Conservation (phyloP, 2,329 filamentous ascomycete species). For the Neofusicoccum sp. region DNA sequence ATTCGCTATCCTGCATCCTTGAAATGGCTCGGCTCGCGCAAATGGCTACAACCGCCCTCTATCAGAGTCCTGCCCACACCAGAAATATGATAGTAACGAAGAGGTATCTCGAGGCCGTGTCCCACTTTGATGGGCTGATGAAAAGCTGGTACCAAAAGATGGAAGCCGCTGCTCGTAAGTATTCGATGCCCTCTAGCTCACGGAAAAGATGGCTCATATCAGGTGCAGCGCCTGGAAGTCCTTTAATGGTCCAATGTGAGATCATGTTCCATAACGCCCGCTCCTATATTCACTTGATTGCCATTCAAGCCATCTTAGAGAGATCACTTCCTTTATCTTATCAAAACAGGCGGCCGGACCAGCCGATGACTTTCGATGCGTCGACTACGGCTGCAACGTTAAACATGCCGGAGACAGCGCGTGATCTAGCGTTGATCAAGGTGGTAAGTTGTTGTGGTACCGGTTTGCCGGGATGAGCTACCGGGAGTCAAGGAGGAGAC, state of each 20-base stretch:
- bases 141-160: neutral
- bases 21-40: neutral
- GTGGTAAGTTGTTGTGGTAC: neutral
- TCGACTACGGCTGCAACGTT: neutral
- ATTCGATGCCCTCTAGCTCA: neutral
- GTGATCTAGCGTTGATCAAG: slow-evolving; percentile 13
- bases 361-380: neutral
- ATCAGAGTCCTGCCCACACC: slow-evolving; percentile 2
- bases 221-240: neutral
- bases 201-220: neutral
- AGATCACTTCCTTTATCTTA: slow-evolving; percentile 8
- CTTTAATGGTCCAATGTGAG: neutral
- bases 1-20: neutral
- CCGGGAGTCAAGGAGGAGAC: too few relatives aligned
- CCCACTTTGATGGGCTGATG: slow-evolving; percentile 4
- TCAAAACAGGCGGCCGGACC: neutral
- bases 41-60: slow-evolving; percentile 3
- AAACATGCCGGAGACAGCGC: slow-evolving; percentile 7
- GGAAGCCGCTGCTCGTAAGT: neutral
- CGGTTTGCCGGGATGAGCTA: neutral
- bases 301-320: slow-evolving; percentile 16
- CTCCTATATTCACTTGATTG: slow-evolving; percentile 14
- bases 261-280: slow-evolving; percentile 11
- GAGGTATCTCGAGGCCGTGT: neutral
- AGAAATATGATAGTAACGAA: slow-evolving; percentile 7